phyloP scores from a whole-genome alignment of 2,329 filamentous ascomycete species.

The Fragosphaeria purpurea region DNA sequence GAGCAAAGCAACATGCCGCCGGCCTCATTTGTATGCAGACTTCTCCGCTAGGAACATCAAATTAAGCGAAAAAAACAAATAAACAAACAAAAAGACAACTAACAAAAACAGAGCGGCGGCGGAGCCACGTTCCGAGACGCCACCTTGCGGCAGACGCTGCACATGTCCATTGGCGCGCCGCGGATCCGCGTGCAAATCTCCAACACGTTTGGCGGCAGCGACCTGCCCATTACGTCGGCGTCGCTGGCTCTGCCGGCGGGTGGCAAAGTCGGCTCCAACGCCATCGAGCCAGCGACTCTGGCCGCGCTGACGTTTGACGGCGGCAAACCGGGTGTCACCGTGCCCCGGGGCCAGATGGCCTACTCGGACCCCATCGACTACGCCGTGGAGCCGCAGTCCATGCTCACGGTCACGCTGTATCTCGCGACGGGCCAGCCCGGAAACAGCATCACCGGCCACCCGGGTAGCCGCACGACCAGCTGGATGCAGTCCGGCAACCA shows the following conservation, averaged over 20 bases:
- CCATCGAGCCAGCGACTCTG: constrained; percentile 41
- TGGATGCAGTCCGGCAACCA: constrained; percentile 50
- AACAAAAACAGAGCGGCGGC: constrained; percentile 20
- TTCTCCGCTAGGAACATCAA: not conserved
- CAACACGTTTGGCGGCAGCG: constrained; percentile 53
- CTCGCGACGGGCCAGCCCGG: constrained; percentile 44
- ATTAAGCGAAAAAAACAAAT: not conserved
- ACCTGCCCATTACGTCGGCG: constrained; percentile 48
- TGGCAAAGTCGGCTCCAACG: constrained; percentile 41
- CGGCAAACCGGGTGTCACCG: constrained; percentile 33
- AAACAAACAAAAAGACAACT: constrained; percentile 5
- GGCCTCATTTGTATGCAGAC: too few species aligned
- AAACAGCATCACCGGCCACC: constrained; percentile 51
- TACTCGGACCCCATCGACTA: constrained; percentile 54
- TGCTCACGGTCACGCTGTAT: constrained; percentile 50
- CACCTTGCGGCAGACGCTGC: constrained; percentile 56
- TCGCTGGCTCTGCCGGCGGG: constrained; percentile 46
- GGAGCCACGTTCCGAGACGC: constrained; percentile 47
- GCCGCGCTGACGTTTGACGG: constrained; percentile 50
- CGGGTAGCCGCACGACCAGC: constrained; percentile 52
- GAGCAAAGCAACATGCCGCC: constrained; percentile 29
- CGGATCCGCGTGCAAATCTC: constrained; percentile 53
- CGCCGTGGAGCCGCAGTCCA: constrained; percentile 36
- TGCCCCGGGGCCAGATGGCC: constrained; percentile 45
- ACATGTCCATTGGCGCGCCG: constrained; percentile 44